Percentiles rank a stretch among this genome's conserved stretches.
These are phyloP conservation scores for Sordariomycetes sp. DNA, from an alignment of 2,329 filamentous ascomycete species.

Conservation along the genomic window DNA sequence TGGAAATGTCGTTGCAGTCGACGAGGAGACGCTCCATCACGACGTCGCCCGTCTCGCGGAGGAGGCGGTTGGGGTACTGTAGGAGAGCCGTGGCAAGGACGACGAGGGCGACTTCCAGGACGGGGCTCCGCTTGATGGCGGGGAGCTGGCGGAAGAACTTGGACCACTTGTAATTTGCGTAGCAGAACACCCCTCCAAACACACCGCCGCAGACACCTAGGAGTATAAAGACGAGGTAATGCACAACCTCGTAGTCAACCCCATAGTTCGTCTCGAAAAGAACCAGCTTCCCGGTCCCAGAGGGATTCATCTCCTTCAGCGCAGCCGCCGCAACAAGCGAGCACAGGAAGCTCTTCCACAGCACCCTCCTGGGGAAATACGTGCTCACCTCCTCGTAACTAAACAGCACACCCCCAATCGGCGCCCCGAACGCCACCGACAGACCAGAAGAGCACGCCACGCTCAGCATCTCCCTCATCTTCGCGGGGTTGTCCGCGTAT, in stretches of 20 bases:
- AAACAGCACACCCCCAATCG: constrained; percentile 48
- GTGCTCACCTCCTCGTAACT: constrained; percentile 47
- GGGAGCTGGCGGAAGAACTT: constrained; percentile 35
- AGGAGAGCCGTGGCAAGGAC: constrained; percentile 37
- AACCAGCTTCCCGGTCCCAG: constrained; percentile 44
- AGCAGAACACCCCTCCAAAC: constrained; percentile 45
- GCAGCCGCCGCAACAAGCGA: constrained; percentile 40
- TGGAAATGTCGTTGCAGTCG: constrained; percentile 28
- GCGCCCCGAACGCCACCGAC: constrained; percentile 47
- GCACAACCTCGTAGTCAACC: constrained; percentile 35
- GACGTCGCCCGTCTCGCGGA: constrained; percentile 38
- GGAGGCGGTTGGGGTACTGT: constrained; percentile 42
- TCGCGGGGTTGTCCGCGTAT: constrained; percentile 41
- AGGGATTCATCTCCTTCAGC: constrained; percentile 44
- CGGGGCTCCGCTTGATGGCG: constrained; percentile 39
- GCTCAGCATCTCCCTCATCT: constrained; percentile 43
- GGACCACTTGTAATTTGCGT: constrained; percentile 42
- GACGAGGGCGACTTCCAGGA: constrained; percentile 40
- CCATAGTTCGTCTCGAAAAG: constrained; percentile 48
- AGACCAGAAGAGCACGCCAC: constrained; percentile 43
- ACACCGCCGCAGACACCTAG: constrained; percentile 43
- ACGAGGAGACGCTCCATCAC: constrained; percentile 43
- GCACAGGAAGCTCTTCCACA: constrained; percentile 46
- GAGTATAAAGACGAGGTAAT: constrained; percentile 43
- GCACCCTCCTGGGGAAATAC: constrained; percentile 39